Base-by-base conservation (phyloP, 2,329 filamentous ascomycete species). In the Keithomyces neogunnii region DNA sequence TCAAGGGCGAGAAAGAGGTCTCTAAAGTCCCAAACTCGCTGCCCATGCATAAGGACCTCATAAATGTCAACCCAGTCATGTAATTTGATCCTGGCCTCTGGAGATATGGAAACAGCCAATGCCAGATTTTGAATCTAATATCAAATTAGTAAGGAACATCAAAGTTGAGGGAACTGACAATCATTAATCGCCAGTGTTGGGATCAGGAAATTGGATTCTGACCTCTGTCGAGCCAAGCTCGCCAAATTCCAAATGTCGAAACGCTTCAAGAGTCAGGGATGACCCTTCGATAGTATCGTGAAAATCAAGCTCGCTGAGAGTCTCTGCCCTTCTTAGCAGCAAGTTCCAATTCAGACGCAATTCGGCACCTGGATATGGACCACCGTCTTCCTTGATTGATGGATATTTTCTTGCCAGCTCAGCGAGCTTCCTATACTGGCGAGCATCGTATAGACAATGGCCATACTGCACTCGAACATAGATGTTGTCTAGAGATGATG, bases 21-120 rank as follows among this genome's bases (percentile, higher is more conserved):
- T n/a, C 51, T 40, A n/a, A 52, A 46, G 29, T 52, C 51, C 47
- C 51, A 49, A 8, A 52, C 36, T 7, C 35, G 39, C 9, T 45
- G 46, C 2, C n/a, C 13, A 3, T 28, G 11, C 6, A 4, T 29
- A 4, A 52, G 42, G 42, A 35, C 6, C 10, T 30, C 6, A 6
- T 33, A 49, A n/a, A 52, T 33, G 5, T n/a, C 39, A 31, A 32
- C 4, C 6, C 28, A 36, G 38, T 5, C 35, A 45, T 3, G 19
- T 33, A 3, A 8, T 28, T 44, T 31, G 6, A n/a, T 30, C 28
- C 5, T 30, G 40, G 29, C 6, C 28, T 44, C 40, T 30, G 40
- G 2, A 30, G 40, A 30, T 9, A 30, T 44, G 40, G 4, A 9
- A 2, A 30, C 40, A 5, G 9, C 28, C 28, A 30, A 9, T 29